A percentile compares a stretch with the other conserved stretches of the same genome.
These are phyloP conservation scores for Musa troglodytarum DNA, from an alignment of 176 grass and related monocot species.

Conservation along the genomic window DNA sequence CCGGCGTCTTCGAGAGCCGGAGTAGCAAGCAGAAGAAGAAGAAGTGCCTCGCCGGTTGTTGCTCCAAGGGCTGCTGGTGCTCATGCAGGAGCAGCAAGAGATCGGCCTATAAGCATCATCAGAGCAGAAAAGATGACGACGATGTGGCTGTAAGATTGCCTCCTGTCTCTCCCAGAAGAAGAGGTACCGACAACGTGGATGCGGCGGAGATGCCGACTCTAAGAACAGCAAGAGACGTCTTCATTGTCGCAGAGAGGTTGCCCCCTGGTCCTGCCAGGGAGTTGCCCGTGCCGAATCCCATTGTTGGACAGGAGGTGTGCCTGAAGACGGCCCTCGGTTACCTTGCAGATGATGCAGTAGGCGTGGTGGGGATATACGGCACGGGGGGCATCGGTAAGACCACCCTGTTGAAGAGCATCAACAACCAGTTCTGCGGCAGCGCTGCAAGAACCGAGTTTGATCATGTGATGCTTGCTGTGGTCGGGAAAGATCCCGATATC, in stretches of 20 bases:
- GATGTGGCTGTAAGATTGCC: neutral
- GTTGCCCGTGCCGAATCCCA: neutral
- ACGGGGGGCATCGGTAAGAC: conserved; percentile 54
- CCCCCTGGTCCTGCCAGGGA: conserved; percentile 7
- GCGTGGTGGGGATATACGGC: conserved; percentile 42
- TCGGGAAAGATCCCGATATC: conserved; percentile 38
- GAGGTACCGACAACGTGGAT: neutral
- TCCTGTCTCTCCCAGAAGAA: too few species aligned
- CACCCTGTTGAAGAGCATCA: conserved; percentile 35
- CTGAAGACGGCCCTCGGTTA: conserved; percentile 42
- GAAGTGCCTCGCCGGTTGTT: neutral
- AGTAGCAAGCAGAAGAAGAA: neutral
- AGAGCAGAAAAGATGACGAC: neutral
- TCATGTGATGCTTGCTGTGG: conserved; percentile 38
- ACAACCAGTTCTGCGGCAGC: conserved; percentile 30
- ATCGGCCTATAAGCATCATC: neutral
- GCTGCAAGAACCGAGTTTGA: conserved; percentile 27
- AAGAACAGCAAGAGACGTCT: neutral
- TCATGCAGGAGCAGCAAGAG: neutral
- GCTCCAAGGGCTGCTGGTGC: neutral
- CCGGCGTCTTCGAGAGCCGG: neutral
- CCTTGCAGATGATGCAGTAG: conserved; percentile 36
- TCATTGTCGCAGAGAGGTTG: neutral
- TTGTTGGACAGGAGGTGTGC: conserved; percentile 4
- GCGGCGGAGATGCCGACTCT: neutral